phyloP scores from a whole-genome alignment of 2,329 filamentous ascomycete genomes.

The Nigrospora oryzae region DNA sequence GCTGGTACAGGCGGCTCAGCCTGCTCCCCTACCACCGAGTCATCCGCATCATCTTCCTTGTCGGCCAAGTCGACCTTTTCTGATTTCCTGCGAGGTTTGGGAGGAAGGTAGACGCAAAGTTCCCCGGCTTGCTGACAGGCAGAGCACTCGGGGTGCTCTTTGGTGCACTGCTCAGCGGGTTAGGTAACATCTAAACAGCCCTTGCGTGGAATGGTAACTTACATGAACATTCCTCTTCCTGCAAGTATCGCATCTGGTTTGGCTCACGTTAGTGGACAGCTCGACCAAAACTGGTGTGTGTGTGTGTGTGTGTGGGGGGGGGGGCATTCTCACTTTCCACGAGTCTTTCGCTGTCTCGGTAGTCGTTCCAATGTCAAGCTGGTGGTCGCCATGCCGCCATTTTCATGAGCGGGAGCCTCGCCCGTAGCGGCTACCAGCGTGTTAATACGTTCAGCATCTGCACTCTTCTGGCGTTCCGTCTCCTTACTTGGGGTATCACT shows the following conservation, averaged over 20 bases:
- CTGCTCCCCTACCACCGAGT: slow-evolving; percentile 8
- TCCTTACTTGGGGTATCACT: slow-evolving; percentile 16
- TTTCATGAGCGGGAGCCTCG: slow-evolving; percentile 14
- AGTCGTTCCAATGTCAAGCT: slow-evolving; percentile 12
- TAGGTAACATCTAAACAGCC: not conserved
- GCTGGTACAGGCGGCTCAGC: not conserved
- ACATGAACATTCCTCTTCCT: slow-evolving; percentile 18
- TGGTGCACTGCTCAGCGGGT: slow-evolving; percentile 15
- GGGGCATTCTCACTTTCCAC: slow-evolving; percentile 10
- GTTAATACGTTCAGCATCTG: slow-evolving; percentile 6
- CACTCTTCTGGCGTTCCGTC: slow-evolving; percentile 17
- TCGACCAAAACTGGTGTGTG: too few species aligned
- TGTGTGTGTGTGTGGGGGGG: too few species aligned
- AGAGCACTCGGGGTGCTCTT: slow-evolving; percentile 23
- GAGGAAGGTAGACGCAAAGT: slow-evolving; percentile 18
- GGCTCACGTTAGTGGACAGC: too few species aligned
- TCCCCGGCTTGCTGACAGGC: slow-evolving; percentile 15
- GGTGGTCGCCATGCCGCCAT: slow-evolving; percentile 16
- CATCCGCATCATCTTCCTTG: slow-evolving; percentile 9
- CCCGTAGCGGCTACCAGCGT: slow-evolving; percentile 15
- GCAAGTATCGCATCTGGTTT: slow-evolving; percentile 19
- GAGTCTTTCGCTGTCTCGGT: slow-evolving; percentile 15
- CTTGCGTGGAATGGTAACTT: slow-evolving; percentile 3
- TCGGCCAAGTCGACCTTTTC: slow-evolving; percentile 12
- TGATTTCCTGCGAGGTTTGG: slow-evolving; percentile 17